Base-by-base conservation (phyloP, 2,329 filamentous ascomycete species). In the Eurotiales sp. region DNA sequence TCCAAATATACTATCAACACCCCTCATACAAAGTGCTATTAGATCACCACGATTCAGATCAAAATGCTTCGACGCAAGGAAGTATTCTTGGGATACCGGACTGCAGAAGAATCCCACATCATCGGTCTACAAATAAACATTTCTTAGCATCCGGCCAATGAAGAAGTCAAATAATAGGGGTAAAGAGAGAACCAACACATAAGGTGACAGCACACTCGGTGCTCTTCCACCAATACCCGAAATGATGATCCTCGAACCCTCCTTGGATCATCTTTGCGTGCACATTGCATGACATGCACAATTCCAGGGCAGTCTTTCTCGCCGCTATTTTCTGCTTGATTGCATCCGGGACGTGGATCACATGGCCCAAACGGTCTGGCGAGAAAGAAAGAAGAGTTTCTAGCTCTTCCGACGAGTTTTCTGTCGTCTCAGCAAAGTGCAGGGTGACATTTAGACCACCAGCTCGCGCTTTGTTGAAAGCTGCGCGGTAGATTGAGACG, bases 81-180 rank as follows among this genome's bases (percentile, higher is more conserved):
- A 72, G 66, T 91, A 92, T 65, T 95, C 89, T 58, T 90, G 84
- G 0, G 87, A 90, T 3, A 91, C 69, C 0, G 81, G 77, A 61
- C 86, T 91, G 45, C 84, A 85, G 61, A 93, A 93, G 19, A 93
- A 82, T 2, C 88, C 89, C 8, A 92, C 85, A 61, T 93, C 88
- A 63, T 93, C 89, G 1, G 88, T 93, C 86, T 90, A 54, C 37
- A 14, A 25, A 17, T 15, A 21, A n/a, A n/a, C n/a, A n/a, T 25
- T 2, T 44, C n/a, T n/a, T 25, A 43, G 15, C n/a, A 44, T 27
- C 15, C 2, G 2, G 6, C 10, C 6, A 37, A 19, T 12, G n/a
- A 34, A 10, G 8, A 5, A 21, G 8, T 2, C 11, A 19, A 23
- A 14, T 14, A 17, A 14, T n/a, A 14, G 27, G 36, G 12, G 15